phyloP scores from a whole-genome alignment of 495 filamentous ascomycete genomes.

The Aspergillus biplanus region DNA sequence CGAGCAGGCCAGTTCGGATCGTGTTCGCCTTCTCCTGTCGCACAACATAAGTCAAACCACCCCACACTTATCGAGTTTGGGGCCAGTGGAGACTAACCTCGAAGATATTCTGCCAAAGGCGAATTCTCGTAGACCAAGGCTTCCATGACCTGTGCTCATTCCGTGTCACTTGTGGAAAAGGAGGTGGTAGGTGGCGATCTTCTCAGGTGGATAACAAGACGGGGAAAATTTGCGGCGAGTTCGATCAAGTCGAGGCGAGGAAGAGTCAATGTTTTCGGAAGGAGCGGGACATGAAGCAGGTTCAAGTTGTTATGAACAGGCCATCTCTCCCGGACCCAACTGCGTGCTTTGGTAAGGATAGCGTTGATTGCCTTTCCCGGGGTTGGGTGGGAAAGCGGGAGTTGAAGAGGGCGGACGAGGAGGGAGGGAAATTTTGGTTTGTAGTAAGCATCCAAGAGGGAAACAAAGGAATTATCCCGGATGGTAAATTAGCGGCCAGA shows the following conservation, averaged over 20 bases:
- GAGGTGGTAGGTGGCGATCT: slow-evolving; percentile 9
- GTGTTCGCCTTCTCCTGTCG: slow-evolving; percentile 52
- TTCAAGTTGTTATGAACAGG: slow-evolving; percentile 4
- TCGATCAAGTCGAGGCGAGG: not conserved
- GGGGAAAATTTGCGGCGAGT: not conserved
- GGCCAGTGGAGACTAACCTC: slow-evolving; percentile 62
- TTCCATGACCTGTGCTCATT: slow-evolving; percentile 71
- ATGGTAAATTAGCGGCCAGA: slow-evolving; percentile 7
- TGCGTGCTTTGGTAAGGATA: not conserved
- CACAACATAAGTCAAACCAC: slow-evolving; percentile 26
- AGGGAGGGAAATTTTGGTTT: not conserved
- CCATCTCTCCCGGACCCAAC: slow-evolving; percentile 13
- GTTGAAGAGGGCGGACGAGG: not conserved
- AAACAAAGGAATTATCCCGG: slow-evolving; percentile 8
- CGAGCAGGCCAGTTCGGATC: slow-evolving; percentile 48
- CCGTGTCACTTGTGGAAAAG: slow-evolving; percentile 24
- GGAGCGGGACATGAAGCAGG: not conserved
- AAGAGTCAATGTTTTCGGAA: not conserved
- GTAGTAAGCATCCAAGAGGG: slow-evolving; percentile 2
- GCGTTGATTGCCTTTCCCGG: not conserved
- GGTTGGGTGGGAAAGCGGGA: not conserved
- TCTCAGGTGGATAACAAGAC: not conserved
- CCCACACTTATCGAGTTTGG: slow-evolving; percentile 6
- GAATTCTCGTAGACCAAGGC: slow-evolving; percentile 87
- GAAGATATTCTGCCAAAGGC: slow-evolving; percentile 89